phyloP scores from a whole-genome alignment of 208 protist species.

The Herpetomonas samuelpessoai region DNA sequence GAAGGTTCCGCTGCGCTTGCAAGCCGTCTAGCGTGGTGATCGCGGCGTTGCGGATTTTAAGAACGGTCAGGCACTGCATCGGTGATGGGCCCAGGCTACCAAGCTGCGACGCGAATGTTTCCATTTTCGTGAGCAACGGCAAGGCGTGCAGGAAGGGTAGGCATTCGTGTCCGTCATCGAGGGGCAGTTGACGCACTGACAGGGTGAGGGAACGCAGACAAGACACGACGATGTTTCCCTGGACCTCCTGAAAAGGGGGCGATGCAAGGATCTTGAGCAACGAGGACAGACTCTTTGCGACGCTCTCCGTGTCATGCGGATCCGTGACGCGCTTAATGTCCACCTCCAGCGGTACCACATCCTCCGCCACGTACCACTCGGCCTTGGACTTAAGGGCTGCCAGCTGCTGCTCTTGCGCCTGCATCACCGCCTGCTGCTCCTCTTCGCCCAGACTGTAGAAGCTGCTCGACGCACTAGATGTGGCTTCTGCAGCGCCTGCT shows the following conservation, averaged over 20 bases:
- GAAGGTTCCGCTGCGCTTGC: neutral
- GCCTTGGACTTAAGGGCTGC: too few relatives aligned
- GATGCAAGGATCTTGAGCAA: constrained; percentile 8
- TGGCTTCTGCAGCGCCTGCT: constrained; percentile 4
- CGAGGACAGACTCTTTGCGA: constrained; percentile 1
- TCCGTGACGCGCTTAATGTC: constrained; percentile 10
- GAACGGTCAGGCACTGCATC: neutral
- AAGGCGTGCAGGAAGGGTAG: constrained; percentile 8
- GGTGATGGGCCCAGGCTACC: constrained; percentile 1
- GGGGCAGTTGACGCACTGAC: neutral
- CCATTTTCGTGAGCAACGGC: constrained; percentile 13
- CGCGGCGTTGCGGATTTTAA: constrained; percentile 13
- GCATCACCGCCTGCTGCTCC: neutral
- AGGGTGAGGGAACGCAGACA: constrained; percentile 17
- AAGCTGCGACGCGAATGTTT: constrained; percentile 13
- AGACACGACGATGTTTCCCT: constrained; percentile 8
- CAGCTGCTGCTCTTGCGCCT: neutral
- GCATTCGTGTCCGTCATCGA: constrained; percentile 1
- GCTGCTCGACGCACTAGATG: constrained; percentile 1
- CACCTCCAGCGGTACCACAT: constrained; percentile 13
- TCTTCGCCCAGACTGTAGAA: neutral
- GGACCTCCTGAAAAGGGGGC: constrained; percentile 12
- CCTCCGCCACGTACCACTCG: too few relatives aligned
- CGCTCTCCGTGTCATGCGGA: neutral
- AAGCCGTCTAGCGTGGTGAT: constrained; percentile 8